Evolutionary conservation across 768 basidiomycete genomes (phyloP), one percentile per base, ranked within the genome.

Genomic region (Dendrothele bispora): DNA sequence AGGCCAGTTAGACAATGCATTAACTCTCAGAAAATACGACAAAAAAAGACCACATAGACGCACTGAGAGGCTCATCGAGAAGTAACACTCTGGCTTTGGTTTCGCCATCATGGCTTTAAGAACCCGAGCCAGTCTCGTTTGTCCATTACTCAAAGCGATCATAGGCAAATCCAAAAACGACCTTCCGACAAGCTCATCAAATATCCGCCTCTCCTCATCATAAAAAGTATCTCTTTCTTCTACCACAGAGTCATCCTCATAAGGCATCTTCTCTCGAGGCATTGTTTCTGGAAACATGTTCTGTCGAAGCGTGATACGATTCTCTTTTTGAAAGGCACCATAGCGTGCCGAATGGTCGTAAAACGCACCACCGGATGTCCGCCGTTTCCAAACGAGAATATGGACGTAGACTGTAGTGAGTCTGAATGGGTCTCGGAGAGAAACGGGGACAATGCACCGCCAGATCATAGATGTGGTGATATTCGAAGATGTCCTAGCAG

Each of bases 291-390:
- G 74, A 52, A 82, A 76, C 69, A 92, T 77, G 49, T 77, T 83
- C 56, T 93, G 73, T 7, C 84, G 73, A 18, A 94, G 75, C 0
- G 93, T 91, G 44, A 83, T 63, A 25, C 79, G 77, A 59, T 95
- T 94, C 57, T 86, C 90, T 14, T 95, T 94, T n/a, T 87, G 73
- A n/a, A 32, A 92, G 1, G 90, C 86, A 20, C 91, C 92, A 62
- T 98, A 98, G 2, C 94, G 82, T 3, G 94, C 92, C 0, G 92
- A 88, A 59, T 87, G 95, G 67, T 98, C 94, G 51, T 88, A 87
- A 68, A 98, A 98, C 8, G 79, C 88, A 7, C 85, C 83, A 0
- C 80, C 80, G 0, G 74, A 68, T 17, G 75, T 70, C 2, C 77
- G 70, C 14, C 82, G 75, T 87, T 82, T 0, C 82, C 75, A 53